Evolutionary conservation across 805 yeast genomes (phyloP).

Genomic region (Yueomyces sinensis): DNA sequence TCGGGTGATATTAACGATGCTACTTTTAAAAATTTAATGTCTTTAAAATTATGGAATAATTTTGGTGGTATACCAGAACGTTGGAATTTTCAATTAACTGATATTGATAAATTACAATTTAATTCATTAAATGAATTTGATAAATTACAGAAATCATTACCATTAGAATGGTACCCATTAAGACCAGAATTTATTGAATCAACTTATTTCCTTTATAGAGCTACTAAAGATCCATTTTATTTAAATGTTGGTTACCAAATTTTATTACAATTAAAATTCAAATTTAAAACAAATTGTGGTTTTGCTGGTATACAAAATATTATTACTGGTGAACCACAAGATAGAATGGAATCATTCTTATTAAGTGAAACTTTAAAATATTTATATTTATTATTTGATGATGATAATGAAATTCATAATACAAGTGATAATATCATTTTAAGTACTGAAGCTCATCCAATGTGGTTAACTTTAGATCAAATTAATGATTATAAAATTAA

Average conservation of each 20-base stretch:
- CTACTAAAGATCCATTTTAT: slow-evolving; percentile 78
- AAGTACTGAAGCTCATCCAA: slow-evolving; percentile 86
- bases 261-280: slow-evolving; percentile 37
- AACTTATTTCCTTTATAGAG: slow-evolving; percentile 68
- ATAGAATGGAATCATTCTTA: slow-evolving; percentile 87
- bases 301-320: slow-evolving; percentile 67
- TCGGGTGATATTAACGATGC: slow-evolving; percentile 67
- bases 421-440: slow-evolving; percentile 34
- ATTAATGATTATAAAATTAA: slow-evolving; percentile 15
- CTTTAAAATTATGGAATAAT: slow-evolving; percentile 63
- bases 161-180: slow-evolving; percentile 82
- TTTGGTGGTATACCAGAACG: slow-evolving; percentile 82
- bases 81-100: slow-evolving; percentile 39
- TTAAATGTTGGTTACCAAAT: slow-evolving; percentile 61
- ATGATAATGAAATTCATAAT: slow-evolving; percentile 40
- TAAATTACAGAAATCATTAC: slow-evolving; percentile 1
- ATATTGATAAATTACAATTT: background rate
- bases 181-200: slow-evolving; percentile 90
- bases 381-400: slow-evolving; percentile 67
- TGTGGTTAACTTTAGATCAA: slow-evolving; percentile 46
- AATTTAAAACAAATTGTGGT: slow-evolving; percentile 58
- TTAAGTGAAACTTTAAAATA: slow-evolving; percentile 81
- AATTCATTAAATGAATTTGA: background rate
- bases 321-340: slow-evolving; percentile 45
- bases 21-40: slow-evolving; percentile 43